Evolutionary conservation across 1,284 basidiomycete species (phyloP), one percentile per base, ranked within the genome.

Genomic region (Rhodotorula mucilaginosa): DNA sequence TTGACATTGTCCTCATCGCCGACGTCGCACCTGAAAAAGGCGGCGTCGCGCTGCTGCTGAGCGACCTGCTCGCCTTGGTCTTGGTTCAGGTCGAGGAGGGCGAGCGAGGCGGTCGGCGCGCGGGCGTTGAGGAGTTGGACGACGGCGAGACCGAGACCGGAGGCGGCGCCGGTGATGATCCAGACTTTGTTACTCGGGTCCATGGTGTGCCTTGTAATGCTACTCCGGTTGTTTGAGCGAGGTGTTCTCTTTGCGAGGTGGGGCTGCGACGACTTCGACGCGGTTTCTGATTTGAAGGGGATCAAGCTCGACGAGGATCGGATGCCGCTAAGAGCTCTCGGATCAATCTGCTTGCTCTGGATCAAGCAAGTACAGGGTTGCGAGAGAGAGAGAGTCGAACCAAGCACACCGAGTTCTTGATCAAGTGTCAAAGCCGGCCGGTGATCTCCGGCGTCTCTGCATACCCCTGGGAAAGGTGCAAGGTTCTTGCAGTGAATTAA

Each of bases 131-230:
- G 72, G 10, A 68, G 68, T 0, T 51, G 18, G 1, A 64, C 78
- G 2, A 79, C 79, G 3, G 80, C 80, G 15, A 74, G 74, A 1
- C 81, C 81, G 4, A 82, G 74, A 0, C 81, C 81, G 6, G 76
- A 78, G 0, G 78, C 77, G 15, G 76, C 80, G 58, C 81, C 77
- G 21, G 77, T 77, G 29, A 69, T 67, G 71, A 68, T 60, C 59
- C 47, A 76, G n/a, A 70, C 54, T 51, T 73, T 76, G 58, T 74
- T 68, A 18, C 64, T 56, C 67, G 79, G 71, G 54, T 80, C 73
- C 79, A 80, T 81, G 34, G 7, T 39, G 5, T 39, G 39, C 10
- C 12, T 34, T 12, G 10, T 4, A 34, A 34, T 34, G 39, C 5
- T 34, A 34, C 39, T 39, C 39, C 39, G 39, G 39, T 39, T 39